These are phyloP conservation scores for Stemphylium beticola DNA, from an alignment of 2,329 filamentous ascomycete species.

Conservation along the genomic window DNA sequence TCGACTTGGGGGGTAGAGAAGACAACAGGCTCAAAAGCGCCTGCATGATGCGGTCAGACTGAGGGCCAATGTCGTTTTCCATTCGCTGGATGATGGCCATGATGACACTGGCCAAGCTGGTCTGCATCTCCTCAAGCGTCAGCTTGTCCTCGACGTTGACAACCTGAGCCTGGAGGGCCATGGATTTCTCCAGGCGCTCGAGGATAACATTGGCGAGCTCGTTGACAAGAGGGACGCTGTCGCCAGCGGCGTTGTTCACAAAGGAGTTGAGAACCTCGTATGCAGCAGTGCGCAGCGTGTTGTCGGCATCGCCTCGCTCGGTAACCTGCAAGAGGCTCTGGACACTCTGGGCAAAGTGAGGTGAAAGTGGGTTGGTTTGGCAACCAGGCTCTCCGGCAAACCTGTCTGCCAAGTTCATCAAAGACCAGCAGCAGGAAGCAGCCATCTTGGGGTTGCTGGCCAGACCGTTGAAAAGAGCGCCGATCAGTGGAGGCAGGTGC, in stretches of 20 bases:
- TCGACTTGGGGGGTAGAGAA: conserved; percentile 82
- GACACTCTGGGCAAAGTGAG: conserved; percentile 92
- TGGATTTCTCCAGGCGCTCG: conserved; percentile 86
- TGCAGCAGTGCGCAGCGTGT: conserved; percentile 88
- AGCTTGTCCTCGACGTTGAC: conserved; percentile 97
- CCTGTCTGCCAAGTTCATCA: conserved; percentile 97
- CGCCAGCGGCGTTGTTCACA: conserved; percentile 85
- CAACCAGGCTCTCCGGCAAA: conserved; percentile 87
- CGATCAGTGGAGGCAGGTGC: conserved; percentile 84
- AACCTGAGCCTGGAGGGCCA: conserved; percentile 88
- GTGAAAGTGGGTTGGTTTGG: conserved; percentile 80
- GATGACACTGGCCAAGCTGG: conserved; percentile 88
- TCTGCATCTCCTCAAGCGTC: conserved; percentile 96
- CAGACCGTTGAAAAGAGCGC: conserved; percentile 86
- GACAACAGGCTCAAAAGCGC: conserved; percentile 80
- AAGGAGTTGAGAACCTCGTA: conserved; percentile 98
- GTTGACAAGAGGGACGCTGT: conserved; percentile 81
- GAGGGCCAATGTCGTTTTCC: conserved; percentile 87
- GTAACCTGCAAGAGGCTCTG: conserved; percentile 85
- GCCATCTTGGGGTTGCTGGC: conserved; percentile 96
- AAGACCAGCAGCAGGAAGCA: conserved; percentile 96
- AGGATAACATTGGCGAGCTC: conserved; percentile 86
- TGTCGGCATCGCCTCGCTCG: conserved; percentile 80
- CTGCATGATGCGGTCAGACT: conserved; percentile 94
- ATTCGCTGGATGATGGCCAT: conserved; percentile 90